Percentiles rank a stretch among this genome's conserved stretches.
Evolutionary conservation across 208 protist genomes (phyloP).

Genomic region (Kentomonas sorsogonicus): DNA sequence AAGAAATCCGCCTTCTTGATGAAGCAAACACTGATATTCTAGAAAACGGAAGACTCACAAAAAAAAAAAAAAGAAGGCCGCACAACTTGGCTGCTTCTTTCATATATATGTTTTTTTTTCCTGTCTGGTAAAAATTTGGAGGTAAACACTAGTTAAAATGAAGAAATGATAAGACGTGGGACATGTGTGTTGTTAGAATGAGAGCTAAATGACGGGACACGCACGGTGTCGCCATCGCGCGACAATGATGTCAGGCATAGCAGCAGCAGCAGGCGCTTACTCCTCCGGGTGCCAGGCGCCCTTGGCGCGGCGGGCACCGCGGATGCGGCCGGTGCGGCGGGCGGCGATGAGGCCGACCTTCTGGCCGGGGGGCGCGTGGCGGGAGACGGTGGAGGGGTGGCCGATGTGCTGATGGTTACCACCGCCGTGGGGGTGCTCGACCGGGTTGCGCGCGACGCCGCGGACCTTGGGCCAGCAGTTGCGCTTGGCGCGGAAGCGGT

Average conservation of each 20-base stretch:
- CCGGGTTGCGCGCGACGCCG: slow-evolving; percentile 99
- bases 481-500: slow-evolving; percentile 98
- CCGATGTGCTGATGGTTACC: slow-evolving; percentile 99
- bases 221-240: neutral
- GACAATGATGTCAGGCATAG: neutral
- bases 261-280: slow-evolving; percentile 22
- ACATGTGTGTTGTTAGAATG: too few species aligned
- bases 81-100: too few species aligned
- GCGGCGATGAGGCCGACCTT: slow-evolving; percentile 99
- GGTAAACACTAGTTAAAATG: neutral
- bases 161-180: too few species aligned
- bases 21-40: too few species aligned
- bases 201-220: neutral
- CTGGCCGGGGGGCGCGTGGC: slow-evolving; percentile 91
- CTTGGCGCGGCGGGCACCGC: slow-evolving; percentile 87
- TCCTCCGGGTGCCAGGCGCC: slow-evolving; percentile 88
- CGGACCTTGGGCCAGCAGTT: slow-evolving; percentile 98
- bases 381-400: slow-evolving; percentile 92
- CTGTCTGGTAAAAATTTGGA: neutral
- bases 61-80: slow-evolving; percentile 1
- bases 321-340: slow-evolving; percentile 95
- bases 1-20: too few species aligned
- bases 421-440: slow-evolving; percentile 99
- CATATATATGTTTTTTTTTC: too few species aligned
- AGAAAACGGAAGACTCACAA: neutral